Base-by-base conservation (phyloP, 768 basidiomycete species). In the Auriscalpium vulgare region DNA sequence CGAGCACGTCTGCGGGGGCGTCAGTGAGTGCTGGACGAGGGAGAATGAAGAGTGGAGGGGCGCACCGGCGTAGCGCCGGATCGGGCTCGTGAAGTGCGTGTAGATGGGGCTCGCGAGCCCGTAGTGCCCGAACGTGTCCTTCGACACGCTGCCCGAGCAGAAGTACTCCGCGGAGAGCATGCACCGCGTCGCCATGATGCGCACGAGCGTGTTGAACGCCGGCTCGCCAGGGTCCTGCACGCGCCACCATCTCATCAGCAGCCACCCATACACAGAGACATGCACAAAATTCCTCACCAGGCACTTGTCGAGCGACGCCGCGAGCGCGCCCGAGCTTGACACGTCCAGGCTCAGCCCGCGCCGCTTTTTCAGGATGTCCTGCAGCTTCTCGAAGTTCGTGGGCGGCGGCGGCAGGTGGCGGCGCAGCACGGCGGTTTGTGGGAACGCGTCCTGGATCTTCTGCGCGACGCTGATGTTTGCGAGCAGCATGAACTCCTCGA, bases 121-220 rank as follows among this genome's bases (percentile, higher is more conserved):
- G 68, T 99, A 99, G 69, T 98, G 97, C 2, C 90, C 88, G 67
- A 97, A 99, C 0, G 92, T 87, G 60, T 97, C 94, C 50, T 86
- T 82, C 0, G 87, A 82, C 3, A 97, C 93, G 62, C 92, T 94
- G 9, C 97, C 95, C 0, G 95, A 90, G 67, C 90, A 92, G 73
- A 98, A 97, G 69, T 99, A 99, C 68, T 99, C 97, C 17, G 97
- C 97, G 0, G 95, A 87, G 23, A 97, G 78, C 97, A 99, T 99
- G 69, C 97, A 97, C 35, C 97, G 78, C 3, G 95, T 98, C 3
- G 97, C 95, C 95, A 99, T 97, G 69, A 99, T 98, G 44, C 97
- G 85, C 38, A 99, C 95, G 16, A 98, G 81, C 0, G 94, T 98
- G 64, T 98, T 99, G 78, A 99, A 98, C 0, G 91, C 85, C 0